Conservation (phyloP, 306 rosid species). For the Nissolia schottii region DNA sequence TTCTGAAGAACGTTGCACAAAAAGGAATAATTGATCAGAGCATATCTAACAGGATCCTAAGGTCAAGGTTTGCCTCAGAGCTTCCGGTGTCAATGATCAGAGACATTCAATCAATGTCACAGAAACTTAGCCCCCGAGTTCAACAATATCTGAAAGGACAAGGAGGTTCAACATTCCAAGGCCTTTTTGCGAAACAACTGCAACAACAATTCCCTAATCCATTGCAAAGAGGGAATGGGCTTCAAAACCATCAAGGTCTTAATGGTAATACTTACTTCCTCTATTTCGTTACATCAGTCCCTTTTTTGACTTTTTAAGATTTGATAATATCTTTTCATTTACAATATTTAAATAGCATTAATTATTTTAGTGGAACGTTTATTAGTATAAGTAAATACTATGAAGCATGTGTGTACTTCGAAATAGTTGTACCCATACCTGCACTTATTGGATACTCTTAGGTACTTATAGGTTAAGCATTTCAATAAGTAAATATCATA, state of each 20-base stretch:
- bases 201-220: neutral
- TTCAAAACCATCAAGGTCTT: neutral
- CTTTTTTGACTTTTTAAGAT: too few relatives aligned
- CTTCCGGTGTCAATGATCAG: slow-evolving; percentile 12
- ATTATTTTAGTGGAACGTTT: too few relatives aligned
- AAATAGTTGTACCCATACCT: too few relatives aligned
- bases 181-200: neutral
- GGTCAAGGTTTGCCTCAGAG: slow-evolving; percentile 45
- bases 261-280: too few relatives aligned
- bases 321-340: too few relatives aligned
- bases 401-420: too few relatives aligned
- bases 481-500: too few relatives aligned
- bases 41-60: slow-evolving; percentile 26
- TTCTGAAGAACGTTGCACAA: slow-evolving; percentile 38
- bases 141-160: neutral
- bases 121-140: neutral
- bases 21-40: slow-evolving; percentile 30
- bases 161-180: neutral
- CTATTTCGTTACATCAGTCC: too few relatives aligned
- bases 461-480: too few relatives aligned
- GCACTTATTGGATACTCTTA: too few relatives aligned
- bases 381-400: too few relatives aligned
- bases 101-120: neutral
- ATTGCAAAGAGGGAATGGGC: neutral
- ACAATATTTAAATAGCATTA: too few relatives aligned